Evolutionary conservation across 2,329 filamentous ascomycete genomes (phyloP).

Genomic region (Onygenales sp.): DNA sequence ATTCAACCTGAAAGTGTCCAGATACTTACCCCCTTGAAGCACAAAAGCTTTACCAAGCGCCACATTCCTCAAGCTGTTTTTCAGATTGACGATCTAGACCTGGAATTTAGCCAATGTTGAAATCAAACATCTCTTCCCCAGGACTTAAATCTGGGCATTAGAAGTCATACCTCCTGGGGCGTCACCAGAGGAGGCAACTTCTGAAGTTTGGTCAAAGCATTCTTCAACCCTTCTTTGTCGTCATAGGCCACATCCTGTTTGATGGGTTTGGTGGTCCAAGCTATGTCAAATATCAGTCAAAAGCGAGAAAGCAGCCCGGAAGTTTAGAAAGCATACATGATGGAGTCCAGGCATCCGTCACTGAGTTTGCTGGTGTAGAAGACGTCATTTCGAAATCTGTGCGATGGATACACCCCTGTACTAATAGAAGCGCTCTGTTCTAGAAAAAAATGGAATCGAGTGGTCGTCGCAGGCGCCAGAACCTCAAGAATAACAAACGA

Average conservation of each 20-base stretch:
- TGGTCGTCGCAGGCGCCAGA: too few species aligned
- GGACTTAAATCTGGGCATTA: neutral
- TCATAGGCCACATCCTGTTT: slow-evolving; percentile 39
- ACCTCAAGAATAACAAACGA: too few species aligned
- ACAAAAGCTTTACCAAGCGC: slow-evolving; percentile 86
- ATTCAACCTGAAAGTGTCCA: neutral
- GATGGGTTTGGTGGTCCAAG: slow-evolving; percentile 36
- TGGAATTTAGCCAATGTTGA: slow-evolving; percentile 7
- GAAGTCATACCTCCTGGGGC: slow-evolving; percentile 29
- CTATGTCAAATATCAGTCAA: slow-evolving; percentile 11
- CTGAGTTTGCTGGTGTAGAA: neutral
- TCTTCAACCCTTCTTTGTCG: slow-evolving; percentile 30
- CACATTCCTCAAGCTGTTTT: slow-evolving; percentile 70
- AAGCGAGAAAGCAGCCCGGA: slow-evolving; percentile 2
- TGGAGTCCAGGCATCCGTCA: slow-evolving; percentile 6
- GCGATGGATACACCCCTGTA: neutral
- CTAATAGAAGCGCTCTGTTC: neutral
- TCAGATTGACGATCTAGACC: slow-evolving; percentile 60
- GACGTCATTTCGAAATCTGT: neutral
- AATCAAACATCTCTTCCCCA: neutral
- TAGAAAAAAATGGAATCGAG: too few species aligned
- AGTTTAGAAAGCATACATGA: slow-evolving; percentile 11
- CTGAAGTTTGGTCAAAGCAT: slow-evolving; percentile 33
- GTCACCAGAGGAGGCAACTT: slow-evolving; percentile 39
- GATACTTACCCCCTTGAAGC: slow-evolving; percentile 65